These are phyloP conservation scores for Coemansia aciculifera DNA, from an alignment of 192 early-diverging fungal genomes.

Conservation along the genomic window DNA sequence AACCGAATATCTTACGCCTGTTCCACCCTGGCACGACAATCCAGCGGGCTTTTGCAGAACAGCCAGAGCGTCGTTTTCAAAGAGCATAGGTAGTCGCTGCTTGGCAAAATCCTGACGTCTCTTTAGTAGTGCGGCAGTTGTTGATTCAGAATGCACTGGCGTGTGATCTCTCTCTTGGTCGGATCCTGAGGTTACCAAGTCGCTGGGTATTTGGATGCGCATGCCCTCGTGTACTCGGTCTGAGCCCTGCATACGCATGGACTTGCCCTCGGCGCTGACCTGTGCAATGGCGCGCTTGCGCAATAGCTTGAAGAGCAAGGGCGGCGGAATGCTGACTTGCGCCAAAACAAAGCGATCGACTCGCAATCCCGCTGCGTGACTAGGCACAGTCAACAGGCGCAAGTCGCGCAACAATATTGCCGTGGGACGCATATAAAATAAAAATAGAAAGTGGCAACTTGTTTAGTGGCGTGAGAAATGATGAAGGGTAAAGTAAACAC, in stretches of 20 bases:
- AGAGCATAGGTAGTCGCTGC: slow-evolving; percentile 19
- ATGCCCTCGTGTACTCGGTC: slow-evolving; percentile 32
- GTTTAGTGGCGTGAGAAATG: background rate
- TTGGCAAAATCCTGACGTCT: slow-evolving; percentile 3
- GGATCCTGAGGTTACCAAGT: slow-evolving; percentile 8
- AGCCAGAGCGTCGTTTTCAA: slow-evolving; percentile 16
- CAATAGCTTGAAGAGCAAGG: slow-evolving; percentile 29
- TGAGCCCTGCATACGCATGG: slow-evolving; percentile 13
- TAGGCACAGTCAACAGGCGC: slow-evolving; percentile 18
- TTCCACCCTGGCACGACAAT: slow-evolving; percentile 35
- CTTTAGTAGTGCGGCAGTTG: background rate
- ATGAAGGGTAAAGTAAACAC: too few relatives aligned
- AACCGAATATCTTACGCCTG: slow-evolving; percentile 14
- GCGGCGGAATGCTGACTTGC: slow-evolving; percentile 7
- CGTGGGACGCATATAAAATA: background rate
- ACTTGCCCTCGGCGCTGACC: background rate
- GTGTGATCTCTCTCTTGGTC: background rate
- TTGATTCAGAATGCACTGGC: background rate
- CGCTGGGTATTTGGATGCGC: slow-evolving; percentile 22
- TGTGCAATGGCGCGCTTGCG: slow-evolving; percentile 27
- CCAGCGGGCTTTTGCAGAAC: slow-evolving; percentile 32
- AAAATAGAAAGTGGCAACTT: background rate
- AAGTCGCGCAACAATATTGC: background rate
- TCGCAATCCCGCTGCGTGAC: slow-evolving; percentile 18
- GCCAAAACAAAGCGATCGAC: slow-evolving; percentile 22